Base-by-base conservation (phyloP, 106 monocot genomes). In the Dioscorea zingiberensis region DNA sequence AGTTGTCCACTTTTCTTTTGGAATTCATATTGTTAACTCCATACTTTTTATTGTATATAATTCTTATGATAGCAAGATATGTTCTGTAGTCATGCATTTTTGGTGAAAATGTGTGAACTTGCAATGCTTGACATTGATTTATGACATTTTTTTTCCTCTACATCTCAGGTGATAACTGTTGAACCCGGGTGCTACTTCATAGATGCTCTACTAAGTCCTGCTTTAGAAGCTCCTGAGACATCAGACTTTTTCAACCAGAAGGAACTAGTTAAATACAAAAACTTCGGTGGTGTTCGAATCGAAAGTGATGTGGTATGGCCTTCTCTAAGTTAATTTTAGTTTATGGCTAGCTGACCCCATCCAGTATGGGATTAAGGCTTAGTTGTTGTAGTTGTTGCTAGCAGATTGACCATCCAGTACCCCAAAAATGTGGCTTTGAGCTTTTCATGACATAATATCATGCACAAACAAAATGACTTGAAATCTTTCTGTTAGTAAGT, bases 151-250 rank as follows among this genome's bases (percentile, higher is more conserved):
- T 13, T 58, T 26, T 76, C 7, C 21, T 70, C 17, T 79, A 10
- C 23, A 29, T 58, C 73, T 66, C 70, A 98, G 97, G 92, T 98
- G 63, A 89, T 97, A 24, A 97, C 97, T 1, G 92, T 92, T 67
- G 97, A 98, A 73, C 97, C 92, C 55, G 97, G 97, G 38, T 98
- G 92, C 72, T 98, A 92, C 54, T 98, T 98, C 78, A 92, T 92
- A 68, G 83, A 92, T 70, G 86, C 88, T 73, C 68, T 98, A 55
- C 76, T 98, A 26, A 56, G 59, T 73, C 92, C 83, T 45, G 88
- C 92, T 6, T 55, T 81, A 67, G 77, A 81, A 80, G 68, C 82
- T 76, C 54, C 81, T 61, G 62, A 57, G 27, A 84, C 58, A 16
- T 77, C 85, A 13, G 89, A 86, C 71, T 86, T 86, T 62, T 84